These are phyloP conservation scores for Beauveria sp. DNA, from an alignment of 2,329 filamentous ascomycete genomes.

Conservation along the genomic window DNA sequence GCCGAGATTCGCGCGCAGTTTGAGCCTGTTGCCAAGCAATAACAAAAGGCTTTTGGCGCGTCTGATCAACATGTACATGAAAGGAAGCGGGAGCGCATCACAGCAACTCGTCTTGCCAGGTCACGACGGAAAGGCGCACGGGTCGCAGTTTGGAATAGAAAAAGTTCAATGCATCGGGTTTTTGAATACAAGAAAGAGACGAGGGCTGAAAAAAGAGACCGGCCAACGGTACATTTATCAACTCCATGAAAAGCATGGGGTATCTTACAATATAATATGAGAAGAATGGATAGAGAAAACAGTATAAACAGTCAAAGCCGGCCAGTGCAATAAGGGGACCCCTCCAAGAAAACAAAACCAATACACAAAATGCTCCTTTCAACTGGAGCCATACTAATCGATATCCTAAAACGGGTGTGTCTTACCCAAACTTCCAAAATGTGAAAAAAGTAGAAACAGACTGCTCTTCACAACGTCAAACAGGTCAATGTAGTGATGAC, in stretches of 20 bases:
- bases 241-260: constrained; percentile 13
- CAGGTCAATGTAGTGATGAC: not conserved
- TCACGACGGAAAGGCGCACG: not conserved
- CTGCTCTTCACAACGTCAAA: not conserved
- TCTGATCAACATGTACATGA: not conserved
- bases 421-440: not conserved
- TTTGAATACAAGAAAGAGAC: not conserved
- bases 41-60: not conserved
- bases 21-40: not conserved
- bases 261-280: constrained; percentile 17
- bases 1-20: constrained; percentile 29
- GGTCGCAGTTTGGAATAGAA: not conserved
- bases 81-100: not conserved
- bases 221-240: constrained; percentile 8
- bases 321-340: not conserved
- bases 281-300: not conserved
- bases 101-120: not conserved
- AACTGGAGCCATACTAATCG: not conserved
- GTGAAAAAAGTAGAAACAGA: not conserved
- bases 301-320: not conserved
- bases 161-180: not conserved
- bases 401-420: not conserved
- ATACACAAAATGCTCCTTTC: not conserved
- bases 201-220: not conserved
- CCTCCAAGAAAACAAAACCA: not conserved